These are phyloP conservation scores for Hymenoscyphus scutula DNA, from an alignment of 2,329 filamentous ascomycete species.

Conservation along the genomic window DNA sequence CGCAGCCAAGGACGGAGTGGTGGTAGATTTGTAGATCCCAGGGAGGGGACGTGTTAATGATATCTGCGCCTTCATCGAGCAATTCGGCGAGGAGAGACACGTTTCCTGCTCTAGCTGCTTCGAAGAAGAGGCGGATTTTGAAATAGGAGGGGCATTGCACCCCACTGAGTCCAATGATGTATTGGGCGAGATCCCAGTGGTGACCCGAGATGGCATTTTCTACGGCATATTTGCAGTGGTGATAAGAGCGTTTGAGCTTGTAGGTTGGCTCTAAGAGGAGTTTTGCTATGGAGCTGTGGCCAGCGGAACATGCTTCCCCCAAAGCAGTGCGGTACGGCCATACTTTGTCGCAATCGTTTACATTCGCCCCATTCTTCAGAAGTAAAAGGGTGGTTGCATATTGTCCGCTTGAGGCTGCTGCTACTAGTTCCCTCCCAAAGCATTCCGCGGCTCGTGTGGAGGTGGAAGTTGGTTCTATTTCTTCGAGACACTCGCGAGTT, in stretches of 20 bases:
- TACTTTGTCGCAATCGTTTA: background rate
- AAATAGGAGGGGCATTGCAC: background rate
- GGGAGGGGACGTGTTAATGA: background rate
- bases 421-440: background rate
- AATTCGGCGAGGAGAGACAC: background rate
- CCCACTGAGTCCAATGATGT: background rate
- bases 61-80: background rate
- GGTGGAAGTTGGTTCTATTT: background rate
- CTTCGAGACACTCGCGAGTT: background rate
- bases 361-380: background rate
- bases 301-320: background rate
- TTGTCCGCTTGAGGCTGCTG: background rate
- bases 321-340: background rate
- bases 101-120: background rate
- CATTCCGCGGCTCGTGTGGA: background rate
- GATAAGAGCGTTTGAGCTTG: background rate
- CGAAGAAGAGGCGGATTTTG: background rate
- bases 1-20: background rate
- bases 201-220: background rate
- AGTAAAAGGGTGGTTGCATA: background rate
- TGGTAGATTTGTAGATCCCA: background rate
- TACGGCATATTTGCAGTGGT: background rate
- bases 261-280: background rate
- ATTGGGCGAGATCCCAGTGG: conserved; percentile 7
- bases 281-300: background rate